Conservation (phyloP, 306 rosid species). For the Vigna trinervia region DNA sequence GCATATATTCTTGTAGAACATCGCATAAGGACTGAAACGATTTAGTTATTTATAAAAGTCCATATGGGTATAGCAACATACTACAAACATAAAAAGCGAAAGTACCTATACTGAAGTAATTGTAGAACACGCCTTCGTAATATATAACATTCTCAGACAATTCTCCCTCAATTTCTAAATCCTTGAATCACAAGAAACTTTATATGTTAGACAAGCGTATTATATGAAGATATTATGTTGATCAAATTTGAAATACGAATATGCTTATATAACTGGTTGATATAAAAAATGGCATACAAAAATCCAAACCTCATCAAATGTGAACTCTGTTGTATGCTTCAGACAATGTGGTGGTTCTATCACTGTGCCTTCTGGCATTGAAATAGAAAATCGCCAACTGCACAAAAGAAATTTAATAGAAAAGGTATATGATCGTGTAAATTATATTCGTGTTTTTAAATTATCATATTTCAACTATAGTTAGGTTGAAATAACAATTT, state of each 20-base stretch:
- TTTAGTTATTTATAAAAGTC: not conserved
- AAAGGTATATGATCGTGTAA: not conserved
- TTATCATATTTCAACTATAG: not conserved
- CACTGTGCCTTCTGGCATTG: conserved; percentile 67
- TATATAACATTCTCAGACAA: conserved; percentile 65
- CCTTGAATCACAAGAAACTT: conserved; percentile 54
- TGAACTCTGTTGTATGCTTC: conserved; percentile 57
- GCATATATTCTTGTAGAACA: not conserved
- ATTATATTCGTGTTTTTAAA: not conserved
- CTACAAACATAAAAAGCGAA: conserved; percentile 9
- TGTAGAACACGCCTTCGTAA: conserved; percentile 92
- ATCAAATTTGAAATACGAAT: not conserved
- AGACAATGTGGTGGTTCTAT: conserved; percentile 74
- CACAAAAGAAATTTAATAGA: conserved; percentile 33
- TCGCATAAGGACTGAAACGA: not conserved
- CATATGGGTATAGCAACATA: not conserved
- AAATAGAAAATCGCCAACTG: conserved; percentile 78
- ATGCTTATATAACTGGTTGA: not conserved
- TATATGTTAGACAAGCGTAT: conserved; percentile 13
- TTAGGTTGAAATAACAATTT: no score
- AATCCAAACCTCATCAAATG: conserved; percentile 69
- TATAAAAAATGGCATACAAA: conserved; percentile 12
- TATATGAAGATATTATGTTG: conserved; percentile 9
- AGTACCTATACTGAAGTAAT: conserved; percentile 93
- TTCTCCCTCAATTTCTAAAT: conserved; percentile 70